Base-by-base conservation (phyloP, 495 filamentous ascomycete species). In the Hamigera avellanea region DNA sequence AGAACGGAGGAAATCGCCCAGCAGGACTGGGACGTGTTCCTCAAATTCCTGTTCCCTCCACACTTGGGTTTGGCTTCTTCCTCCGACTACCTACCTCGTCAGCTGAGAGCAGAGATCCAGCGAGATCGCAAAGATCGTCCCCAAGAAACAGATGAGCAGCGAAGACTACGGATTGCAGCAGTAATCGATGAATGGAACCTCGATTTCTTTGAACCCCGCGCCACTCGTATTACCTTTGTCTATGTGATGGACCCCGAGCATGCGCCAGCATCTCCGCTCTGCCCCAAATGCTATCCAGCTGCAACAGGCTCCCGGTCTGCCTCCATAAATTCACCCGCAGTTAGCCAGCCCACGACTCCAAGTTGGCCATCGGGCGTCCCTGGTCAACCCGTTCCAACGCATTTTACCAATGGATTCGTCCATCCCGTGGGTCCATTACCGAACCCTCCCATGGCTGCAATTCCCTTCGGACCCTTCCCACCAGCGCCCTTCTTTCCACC, bases 161-260 rank as follows among this genome's bases (percentile, higher is more conserved):
- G 66, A 6, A 53, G 45, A 27, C 42, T 47, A 8, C 57, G 62
- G 9, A 62, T 72, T 19, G 33, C 60, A 19, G 59, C 61, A 6
- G 62, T 68, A 4, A 52, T 71, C 16, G 52, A 50, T 8, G 69
- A 72, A 45, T 73, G 69, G 69, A 73, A 73, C 35, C 57, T 64
- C 33, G 60, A 55, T 23, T 73, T 73, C 31, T 73, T 73, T 28
- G 56, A 54, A 2, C 59, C 54, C 12, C 63, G 69, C 30, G 56
- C 48, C 15, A 48, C 57, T 17, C 47, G 52, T 2, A 54, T 72
- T 13, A 41, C 46, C 6, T 62, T 56, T 36, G 46, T 56, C 19
- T 66, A 68, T 37, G 53, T 65, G 2, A 54, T 51, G 1, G 55
- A 64, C 35, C 52, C 56, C 7, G 53, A 62, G 31, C 44, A 47